Percentiles rank a stretch among this genome's conserved stretches.
Conservation (phyloP, 2,329 filamentous ascomycete genomes). For the Xylariaceae sp. region DNA sequence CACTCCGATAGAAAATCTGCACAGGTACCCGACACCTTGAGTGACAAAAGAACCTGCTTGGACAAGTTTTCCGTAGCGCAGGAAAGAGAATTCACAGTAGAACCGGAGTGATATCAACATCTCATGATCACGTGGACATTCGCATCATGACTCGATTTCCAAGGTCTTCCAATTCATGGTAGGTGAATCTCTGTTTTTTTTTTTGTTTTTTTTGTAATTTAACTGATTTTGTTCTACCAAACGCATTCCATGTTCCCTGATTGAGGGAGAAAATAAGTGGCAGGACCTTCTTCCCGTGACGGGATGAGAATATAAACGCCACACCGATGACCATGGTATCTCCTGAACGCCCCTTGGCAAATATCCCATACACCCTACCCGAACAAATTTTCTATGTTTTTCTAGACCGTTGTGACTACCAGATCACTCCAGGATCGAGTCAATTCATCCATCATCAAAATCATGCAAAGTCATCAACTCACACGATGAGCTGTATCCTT, state of each 20-base stretch:
- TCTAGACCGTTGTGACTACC: constrained; percentile 15
- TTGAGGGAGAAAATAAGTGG: constrained; percentile 12
- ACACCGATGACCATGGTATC: constrained; percentile 31
- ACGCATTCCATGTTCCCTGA: constrained; percentile 3
- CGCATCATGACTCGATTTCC: background rate
- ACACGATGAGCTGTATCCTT: background rate
- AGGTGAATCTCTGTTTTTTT: background rate
- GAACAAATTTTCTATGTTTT: background rate
- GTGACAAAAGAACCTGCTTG: background rate
- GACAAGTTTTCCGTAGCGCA: background rate
- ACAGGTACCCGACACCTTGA: no score
- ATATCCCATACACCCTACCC: constrained; percentile 8
- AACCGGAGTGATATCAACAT: background rate
- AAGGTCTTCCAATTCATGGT: background rate
- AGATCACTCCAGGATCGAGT: constrained; percentile 15
- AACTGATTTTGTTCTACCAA: background rate
- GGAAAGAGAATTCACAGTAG: background rate
- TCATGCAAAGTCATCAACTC: constrained; percentile 14
- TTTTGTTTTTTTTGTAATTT: constrained; percentile 7
- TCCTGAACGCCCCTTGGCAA: constrained; percentile 18
- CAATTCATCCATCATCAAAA: constrained; percentile 13
- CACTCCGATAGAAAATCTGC: background rate
- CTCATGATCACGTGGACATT: background rate
- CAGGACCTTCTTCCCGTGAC: constrained; percentile 1
- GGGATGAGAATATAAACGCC: constrained; percentile 24